A percentile compares a stretch with the other conserved stretches of the same genome.
Conservation (phyloP, 495 filamentous ascomycete genomes). For the Aspergillus ellipticus region DNA sequence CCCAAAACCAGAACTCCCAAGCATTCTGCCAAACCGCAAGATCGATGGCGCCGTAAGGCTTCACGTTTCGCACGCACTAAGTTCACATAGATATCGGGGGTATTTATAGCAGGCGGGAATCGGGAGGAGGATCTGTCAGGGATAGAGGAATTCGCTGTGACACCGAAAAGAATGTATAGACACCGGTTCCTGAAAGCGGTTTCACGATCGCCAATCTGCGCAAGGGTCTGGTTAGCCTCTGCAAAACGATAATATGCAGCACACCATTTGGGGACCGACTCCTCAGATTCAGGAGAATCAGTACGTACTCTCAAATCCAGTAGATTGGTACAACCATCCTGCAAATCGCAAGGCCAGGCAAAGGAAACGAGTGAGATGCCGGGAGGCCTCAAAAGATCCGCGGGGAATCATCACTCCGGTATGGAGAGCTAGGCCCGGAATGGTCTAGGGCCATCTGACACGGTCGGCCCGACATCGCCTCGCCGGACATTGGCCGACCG, state of each 20-base stretch:
- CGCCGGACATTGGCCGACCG: too few species aligned
- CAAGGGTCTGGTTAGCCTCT: neutral
- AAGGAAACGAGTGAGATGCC: neutral
- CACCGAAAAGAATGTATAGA: neutral
- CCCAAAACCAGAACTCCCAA: conserved; percentile 1
- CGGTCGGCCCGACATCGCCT: too few species aligned
- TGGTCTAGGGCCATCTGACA: neutral
- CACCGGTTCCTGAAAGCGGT: neutral
- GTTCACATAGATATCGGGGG: neutral
- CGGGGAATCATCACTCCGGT: neutral
- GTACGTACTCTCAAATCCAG: neutral
- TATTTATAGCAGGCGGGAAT: neutral
- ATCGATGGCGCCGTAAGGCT: conserved; percentile 2
- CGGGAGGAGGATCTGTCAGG: neutral
- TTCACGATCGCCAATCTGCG: neutral
- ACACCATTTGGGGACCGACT: neutral
- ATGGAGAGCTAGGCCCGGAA: neutral
- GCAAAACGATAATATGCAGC: neutral
- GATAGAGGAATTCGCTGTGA: neutral
- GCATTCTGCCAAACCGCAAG: conserved; percentile 8
- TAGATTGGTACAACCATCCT: neutral
- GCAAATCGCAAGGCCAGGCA: neutral
- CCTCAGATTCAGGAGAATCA: neutral
- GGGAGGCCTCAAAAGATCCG: neutral
- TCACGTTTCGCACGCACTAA: neutral